These are phyloP conservation scores for Oryza glaberrima DNA, from an alignment of 176 grass and related monocot species.

Conservation along the genomic window DNA sequence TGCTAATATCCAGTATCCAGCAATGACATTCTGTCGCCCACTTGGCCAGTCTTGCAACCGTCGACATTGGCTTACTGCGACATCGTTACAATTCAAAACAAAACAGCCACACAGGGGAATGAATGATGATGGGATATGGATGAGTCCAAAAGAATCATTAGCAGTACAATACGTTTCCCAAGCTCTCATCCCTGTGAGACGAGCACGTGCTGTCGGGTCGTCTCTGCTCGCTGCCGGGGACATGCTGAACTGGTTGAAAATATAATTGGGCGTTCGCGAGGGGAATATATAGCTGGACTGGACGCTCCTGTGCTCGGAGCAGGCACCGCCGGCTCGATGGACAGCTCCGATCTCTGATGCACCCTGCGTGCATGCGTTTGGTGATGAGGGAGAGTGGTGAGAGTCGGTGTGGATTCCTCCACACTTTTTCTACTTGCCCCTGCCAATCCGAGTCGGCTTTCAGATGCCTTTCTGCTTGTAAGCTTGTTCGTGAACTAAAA, in stretches of 20 bases:
- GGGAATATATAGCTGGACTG: slow-evolving; percentile 41
- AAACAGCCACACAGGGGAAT: neutral
- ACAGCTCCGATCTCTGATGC: slow-evolving; percentile 34
- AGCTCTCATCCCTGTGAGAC: neutral
- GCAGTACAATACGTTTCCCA: neutral
- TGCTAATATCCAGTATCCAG: neutral
- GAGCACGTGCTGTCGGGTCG: slow-evolving; percentile 35
- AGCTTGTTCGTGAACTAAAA: neutral
- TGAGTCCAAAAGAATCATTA: neutral
- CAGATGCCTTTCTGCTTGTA: neutral
- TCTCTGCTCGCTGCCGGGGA: slow-evolving; percentile 48
- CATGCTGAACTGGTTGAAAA: slow-evolving; percentile 36
- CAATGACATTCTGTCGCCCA: neutral
- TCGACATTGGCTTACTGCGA: neutral
- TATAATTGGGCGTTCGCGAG: slow-evolving; percentile 6
- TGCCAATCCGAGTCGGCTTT: neutral
- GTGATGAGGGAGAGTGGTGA: neutral
- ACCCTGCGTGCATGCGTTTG: slow-evolving; percentile 18
- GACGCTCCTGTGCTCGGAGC: slow-evolving; percentile 23
- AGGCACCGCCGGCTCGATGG: neutral
- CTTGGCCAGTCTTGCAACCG: neutral
- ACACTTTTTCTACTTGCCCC: neutral
- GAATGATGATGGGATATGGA: neutral
- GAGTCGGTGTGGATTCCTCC: slow-evolving; percentile 41
- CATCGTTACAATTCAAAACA: neutral